These are phyloP conservation scores for Lentinus polychrous DNA, from an alignment of 1,284 basidiomycete genomes.

Conservation along the genomic window DNA sequence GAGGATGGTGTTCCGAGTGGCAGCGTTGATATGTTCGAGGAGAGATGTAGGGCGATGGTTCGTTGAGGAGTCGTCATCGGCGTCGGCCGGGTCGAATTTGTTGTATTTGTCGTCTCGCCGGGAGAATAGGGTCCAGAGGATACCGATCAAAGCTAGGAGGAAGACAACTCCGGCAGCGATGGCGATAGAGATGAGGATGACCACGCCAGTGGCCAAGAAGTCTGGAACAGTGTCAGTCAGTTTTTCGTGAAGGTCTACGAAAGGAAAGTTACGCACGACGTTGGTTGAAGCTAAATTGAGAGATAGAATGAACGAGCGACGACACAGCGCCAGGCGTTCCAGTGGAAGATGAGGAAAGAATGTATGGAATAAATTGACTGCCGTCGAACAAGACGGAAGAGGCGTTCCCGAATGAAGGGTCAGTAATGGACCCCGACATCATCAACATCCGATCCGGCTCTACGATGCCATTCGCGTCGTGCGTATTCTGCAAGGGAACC, in stretches of 20 bases:
- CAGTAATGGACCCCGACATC: slow-evolving; percentile 77
- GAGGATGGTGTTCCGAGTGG: slow-evolving; percentile 71
- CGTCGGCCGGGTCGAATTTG: slow-evolving; percentile 47
- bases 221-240: slow-evolving; percentile 36
- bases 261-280: slow-evolving; percentile 42
- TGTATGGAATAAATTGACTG: slow-evolving; percentile 75
- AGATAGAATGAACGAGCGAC: slow-evolving; percentile 77
- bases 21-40: slow-evolving; percentile 84
- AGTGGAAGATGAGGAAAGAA: slow-evolving; percentile 60
- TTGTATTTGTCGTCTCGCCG: slow-evolving; percentile 63
- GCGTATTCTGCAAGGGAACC: slow-evolving; percentile 79
- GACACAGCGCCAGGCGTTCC: slow-evolving; percentile 73
- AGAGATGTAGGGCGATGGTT: slow-evolving; percentile 73
- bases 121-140: slow-evolving; percentile 85
- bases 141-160: slow-evolving; percentile 80
- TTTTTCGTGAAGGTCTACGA: neutral
- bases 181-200: slow-evolving; percentile 96
- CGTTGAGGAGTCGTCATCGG: slow-evolving; percentile 74
- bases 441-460: slow-evolving; percentile 87
- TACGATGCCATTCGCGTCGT: slow-evolving; percentile 64
- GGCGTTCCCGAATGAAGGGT: slow-evolving; percentile 68
- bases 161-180: slow-evolving; percentile 95
- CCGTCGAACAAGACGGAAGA: slow-evolving; percentile 90
- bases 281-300: slow-evolving; percentile 69
- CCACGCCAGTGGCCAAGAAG: slow-evolving; percentile 85